Evolutionary conservation across 768 basidiomycete species (phyloP), one percentile per base, ranked within the genome.

Genomic region (Rhodotorula kratochvilovae): DNA sequence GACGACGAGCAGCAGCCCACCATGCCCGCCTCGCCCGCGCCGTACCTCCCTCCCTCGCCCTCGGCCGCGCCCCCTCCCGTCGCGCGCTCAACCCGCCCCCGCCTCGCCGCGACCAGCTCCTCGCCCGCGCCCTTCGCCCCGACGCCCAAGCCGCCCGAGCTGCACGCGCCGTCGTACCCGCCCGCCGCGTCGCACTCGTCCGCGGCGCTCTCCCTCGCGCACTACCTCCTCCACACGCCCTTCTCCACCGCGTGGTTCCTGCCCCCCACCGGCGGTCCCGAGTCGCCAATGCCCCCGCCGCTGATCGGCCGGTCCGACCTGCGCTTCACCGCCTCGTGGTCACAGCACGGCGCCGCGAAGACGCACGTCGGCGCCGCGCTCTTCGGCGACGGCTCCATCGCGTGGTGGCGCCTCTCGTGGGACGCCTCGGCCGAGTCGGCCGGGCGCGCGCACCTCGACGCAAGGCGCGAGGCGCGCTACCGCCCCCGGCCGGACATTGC

Each of bases 321-420:
- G 48, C 66, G 67, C 36, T 59, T 43, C 31, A 55, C 69, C 27
- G 59, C 39, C 54, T 61, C 66, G 33, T 67, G 62, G 66, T 36
- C 46, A 13, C 62, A 58, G 31, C 31, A 11, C 36, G 35, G 51
- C n/a, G 31, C 31, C 35, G 43, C 12, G 11, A 67, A 70, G 45
- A n/a, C 31, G 35, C 42, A 51, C 21, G 17, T 48, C 39, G 66
- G 48, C 2, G 31, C 46, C 31, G 55, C 39, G 0, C 31, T 74
- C 23, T 74, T 74, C 16, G 70, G 67, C 2, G 73, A 74, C 46
- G 6, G 43, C 10, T 35, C 29, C 0, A 21, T 55, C 29, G 54
- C 45, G n/a, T 74, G 73, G 73, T 71, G 55, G 31, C 54, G 66
- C 19, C 29, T 74, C 27, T 27, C 39, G 15, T 74, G 73, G 73